Evolutionary conservation across 176 grass and related monocot genomes (phyloP), one percentile per base, ranked within the genome.

Genomic region (Juncus effusus): DNA sequence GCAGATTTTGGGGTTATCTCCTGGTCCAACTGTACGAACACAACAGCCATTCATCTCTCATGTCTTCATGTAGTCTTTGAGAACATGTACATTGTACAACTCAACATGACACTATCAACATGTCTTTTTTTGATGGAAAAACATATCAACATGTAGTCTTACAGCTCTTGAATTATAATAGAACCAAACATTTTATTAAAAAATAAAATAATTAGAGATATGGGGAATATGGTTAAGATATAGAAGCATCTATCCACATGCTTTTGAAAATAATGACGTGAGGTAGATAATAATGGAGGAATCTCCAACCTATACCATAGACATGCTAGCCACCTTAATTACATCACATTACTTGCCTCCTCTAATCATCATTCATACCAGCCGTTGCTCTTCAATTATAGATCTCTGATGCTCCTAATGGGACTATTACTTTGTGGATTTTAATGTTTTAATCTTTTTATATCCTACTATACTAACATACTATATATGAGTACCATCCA

Each of bases 1-100:
- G 69, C 53, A 9, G n/a, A 60, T 36, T 72, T 70, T 72, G 54
- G 36, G 40, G 42, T 42, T 12, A 59, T 72, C 69, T 72, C 65
- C 65, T 61, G n/a, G 13, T 12, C 19, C 9, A 69, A 52, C 16
- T 11, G 1, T 28, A 28, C 65, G 28, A 10, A 45, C 8, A 16
- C 67, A 38, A 28, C 13, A 44, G 54, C 60, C 38, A 13, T 51
- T 1, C 14, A 50, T 16, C 4, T 15, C 13, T 47, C 13, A 47
- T 65, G n/a, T 50, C 42, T 66, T 15, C 15, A n/a, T 10, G 19
- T 66, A 2, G 3, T 1, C 16, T 65, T 28, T 28, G 1, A 28
- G 19, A 28, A 1, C 19, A 28, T 28, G 19, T 28, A 28, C 19
- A 28, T 28, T 28, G 19, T 28, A 28, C 19, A 28, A 1, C 19